Conservation (phyloP, 2,329 filamentous ascomycete genomes). For the Sporothrix protearum region DNA sequence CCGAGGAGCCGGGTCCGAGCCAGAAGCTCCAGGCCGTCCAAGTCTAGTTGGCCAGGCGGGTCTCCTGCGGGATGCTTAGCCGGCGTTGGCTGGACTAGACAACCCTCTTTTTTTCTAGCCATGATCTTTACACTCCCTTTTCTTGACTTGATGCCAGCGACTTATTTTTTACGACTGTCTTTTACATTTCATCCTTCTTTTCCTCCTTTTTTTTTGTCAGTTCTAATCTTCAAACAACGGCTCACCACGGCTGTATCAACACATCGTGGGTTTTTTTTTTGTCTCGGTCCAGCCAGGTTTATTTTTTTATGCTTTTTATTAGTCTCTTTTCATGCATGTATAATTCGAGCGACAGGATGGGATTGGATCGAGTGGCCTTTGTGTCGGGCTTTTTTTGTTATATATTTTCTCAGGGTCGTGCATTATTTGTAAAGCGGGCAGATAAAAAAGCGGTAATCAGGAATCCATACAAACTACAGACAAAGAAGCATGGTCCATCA, state of each 20-base stretch:
- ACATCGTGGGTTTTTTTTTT: neutral
- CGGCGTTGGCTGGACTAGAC: neutral
- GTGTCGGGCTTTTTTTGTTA: neutral
- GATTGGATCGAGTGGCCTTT: neutral
- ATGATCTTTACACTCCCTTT: neutral
- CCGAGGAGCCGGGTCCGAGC: neutral
- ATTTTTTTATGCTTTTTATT: neutral
- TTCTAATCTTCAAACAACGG: neutral
- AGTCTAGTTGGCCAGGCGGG: slow-evolving; percentile 13
- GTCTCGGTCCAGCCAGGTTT: neutral
- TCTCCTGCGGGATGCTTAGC: neutral
- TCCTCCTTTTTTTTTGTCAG: neutral
- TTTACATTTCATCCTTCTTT: neutral
- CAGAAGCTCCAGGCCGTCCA: slow-evolving; percentile 18
- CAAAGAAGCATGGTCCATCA: neutral
- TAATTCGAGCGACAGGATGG: slow-evolving; percentile 10
- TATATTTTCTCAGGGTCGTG: neutral
- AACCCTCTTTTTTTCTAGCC: neutral
- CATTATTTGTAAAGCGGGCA: slow-evolving; percentile 16
- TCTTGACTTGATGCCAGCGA: neutral
- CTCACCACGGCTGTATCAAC: slow-evolving; percentile 7
- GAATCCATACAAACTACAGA: slow-evolving; percentile 9
- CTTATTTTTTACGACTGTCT: slow-evolving; percentile 14
- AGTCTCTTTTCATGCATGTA: neutral
- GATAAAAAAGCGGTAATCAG: slow-evolving; percentile 12